phyloP scores from a whole-genome alignment of 495 filamentous ascomycete species.

The Penicillium manginii region DNA sequence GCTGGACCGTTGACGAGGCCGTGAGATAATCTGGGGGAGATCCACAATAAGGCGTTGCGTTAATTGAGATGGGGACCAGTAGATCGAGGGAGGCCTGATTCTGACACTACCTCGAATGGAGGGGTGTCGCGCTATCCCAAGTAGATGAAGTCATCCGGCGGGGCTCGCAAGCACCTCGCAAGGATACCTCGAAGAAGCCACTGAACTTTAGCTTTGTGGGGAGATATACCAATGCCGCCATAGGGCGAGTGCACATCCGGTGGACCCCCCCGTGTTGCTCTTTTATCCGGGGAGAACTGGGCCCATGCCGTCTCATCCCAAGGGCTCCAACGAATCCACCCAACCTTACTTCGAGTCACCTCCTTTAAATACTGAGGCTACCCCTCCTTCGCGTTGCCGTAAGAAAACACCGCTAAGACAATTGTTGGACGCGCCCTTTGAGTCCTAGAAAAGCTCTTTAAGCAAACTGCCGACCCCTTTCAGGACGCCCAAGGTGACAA shows the following conservation, averaged over 20 bases:
- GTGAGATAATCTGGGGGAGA: background rate
- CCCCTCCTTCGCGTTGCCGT: background rate
- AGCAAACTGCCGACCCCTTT: background rate
- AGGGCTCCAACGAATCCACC: background rate
- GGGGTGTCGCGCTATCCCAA: background rate
- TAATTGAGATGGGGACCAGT: background rate
- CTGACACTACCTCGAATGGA: background rate
- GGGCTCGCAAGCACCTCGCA: slow-evolving; percentile 42
- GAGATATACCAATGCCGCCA: background rate
- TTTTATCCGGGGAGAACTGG: slow-evolving; percentile 10
- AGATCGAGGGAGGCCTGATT: background rate
- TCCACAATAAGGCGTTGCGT: slow-evolving; percentile 1
- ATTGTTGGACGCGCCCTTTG: background rate
- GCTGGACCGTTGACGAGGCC: background rate
- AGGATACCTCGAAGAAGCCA: slow-evolving; percentile 32
- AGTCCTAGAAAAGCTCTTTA: background rate
- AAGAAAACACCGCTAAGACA: background rate
- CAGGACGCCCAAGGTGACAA: background rate
- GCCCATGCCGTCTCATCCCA: slow-evolving; percentile 10
- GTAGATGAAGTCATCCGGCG: slow-evolving; percentile 25
- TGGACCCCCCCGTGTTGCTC: background rate
- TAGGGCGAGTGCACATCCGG: background rate
- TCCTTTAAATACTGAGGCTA: background rate
- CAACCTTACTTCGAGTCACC: slow-evolving; percentile 1
- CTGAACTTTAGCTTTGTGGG: background rate